Base-by-base conservation (phyloP, 257 asterid species). In the Solanum etuberosum region DNA sequence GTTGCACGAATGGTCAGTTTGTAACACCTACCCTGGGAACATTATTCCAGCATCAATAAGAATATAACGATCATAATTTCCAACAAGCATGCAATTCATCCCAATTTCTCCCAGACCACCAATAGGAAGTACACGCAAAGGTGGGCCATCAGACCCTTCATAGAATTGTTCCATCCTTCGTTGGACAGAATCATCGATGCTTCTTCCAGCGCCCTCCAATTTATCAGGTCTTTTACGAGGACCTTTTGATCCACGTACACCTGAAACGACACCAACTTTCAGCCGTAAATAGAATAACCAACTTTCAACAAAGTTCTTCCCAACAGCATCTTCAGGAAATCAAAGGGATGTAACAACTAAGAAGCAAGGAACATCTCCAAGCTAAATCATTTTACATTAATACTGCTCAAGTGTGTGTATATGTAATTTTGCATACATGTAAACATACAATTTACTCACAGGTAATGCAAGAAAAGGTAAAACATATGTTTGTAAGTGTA, bases 101-200 rank as follows among this genome's bases (percentile, higher is more conserved):
- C 99, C 99, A 48, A 97, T 97, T 93, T 97, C 99, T 89, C 98
- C 99, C 78, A 97, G 91, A 86, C 99, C 99, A 48, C 99, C 99
- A 92, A 97, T 96, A 65, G 99, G 99, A 57, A 97, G 94, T 90
- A 97, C 76, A 37, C 99, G 97, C 84, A 96, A 88, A 84, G 99
- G 99, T 1, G 99, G 99, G 57, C 99, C 99, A 85, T 93, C 94
- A 72, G 98, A 86, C 68, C 99, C 99, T 97, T 97, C 99, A 83
- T 96, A 95, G 88, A 97, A 96, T 89, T 94, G 97, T 88, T 96
- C 99, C 98, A 97, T 96, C 93, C 92, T 96, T 68, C 99, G 98
- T 46, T 97, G 93, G 87, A 97, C 98, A 11, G 99, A 93, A 89
- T 96, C 99, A 86, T 97, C 99, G 92, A 93, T 93, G 91, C 99